Conservation (phyloP, 257 asterid species). For the Lantana camara region DNA sequence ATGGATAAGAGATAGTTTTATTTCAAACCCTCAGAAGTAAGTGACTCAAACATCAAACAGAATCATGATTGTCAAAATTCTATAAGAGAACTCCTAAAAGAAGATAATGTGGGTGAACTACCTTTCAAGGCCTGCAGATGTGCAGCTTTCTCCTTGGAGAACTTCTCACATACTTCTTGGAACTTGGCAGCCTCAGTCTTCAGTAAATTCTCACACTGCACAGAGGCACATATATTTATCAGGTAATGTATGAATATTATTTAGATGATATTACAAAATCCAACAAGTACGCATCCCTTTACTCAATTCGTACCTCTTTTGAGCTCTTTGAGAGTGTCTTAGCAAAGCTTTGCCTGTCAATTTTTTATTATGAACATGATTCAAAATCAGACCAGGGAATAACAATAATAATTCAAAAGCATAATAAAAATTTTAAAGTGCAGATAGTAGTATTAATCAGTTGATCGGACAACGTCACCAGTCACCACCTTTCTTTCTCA, state of each 20-base stretch:
- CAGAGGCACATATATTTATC: conserved; percentile 27
- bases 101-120: conserved; percentile 26
- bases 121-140: conserved; percentile 82
- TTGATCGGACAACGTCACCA: conserved; percentile 33
- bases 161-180: conserved; percentile 62
- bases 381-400: conserved; percentile 17
- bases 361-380: conserved; percentile 26
- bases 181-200: conserved; percentile 75
- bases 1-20: too few species aligned
- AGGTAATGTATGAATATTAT: conserved; percentile 22
- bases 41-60: background rate
- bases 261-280: conserved; percentile 17
- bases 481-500: conserved; percentile 89
- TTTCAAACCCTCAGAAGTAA: too few species aligned
- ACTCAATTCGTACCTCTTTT: conserved; percentile 63
- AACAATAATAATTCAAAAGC: conserved; percentile 9
- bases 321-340: conserved; percentile 87
- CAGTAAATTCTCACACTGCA: conserved; percentile 82
- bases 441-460: conserved; percentile 1
- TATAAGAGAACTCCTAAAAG: conserved; percentile 4
- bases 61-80: background rate
- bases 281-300: conserved; percentile 21
- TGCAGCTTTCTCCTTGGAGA: conserved; percentile 70
- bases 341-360: conserved; percentile 79
- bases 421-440: conserved; percentile 7